These are phyloP conservation scores for Trypethelium eluteriae DNA, from an alignment of 495 filamentous ascomycete species.

Conservation along the genomic window DNA sequence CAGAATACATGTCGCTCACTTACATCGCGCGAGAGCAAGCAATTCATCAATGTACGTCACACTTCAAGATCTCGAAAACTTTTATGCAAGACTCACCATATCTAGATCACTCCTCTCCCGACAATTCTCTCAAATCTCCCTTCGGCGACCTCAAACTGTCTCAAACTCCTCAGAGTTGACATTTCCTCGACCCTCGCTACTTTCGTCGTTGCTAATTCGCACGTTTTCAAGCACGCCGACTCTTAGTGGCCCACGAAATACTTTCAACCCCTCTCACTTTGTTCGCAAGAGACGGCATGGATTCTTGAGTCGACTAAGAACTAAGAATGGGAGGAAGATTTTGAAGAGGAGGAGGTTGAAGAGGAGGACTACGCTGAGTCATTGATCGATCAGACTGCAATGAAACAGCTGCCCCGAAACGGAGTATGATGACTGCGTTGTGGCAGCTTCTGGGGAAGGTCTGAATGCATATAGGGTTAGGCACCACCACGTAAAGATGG, in stretches of 20 bases:
- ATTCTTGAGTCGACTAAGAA: conserved; percentile 53
- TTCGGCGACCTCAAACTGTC: conserved; percentile 30
- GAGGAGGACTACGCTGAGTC: conserved; percentile 55
- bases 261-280: conserved; percentile 58
- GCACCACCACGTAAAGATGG: not conserved
- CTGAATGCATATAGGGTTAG: too few relatives aligned
- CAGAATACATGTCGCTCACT: not conserved
- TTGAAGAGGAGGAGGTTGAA: conserved; percentile 52
- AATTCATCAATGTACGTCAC: not conserved
- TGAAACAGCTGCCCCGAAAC: not conserved
- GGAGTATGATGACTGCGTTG: too few relatives aligned
- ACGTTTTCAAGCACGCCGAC: conserved; percentile 40
- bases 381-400: conserved; percentile 29
- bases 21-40: not conserved
- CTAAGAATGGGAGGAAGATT: conserved; percentile 48
- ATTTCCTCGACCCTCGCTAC: conserved; percentile 31
- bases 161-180: conserved; percentile 20
- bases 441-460: too few relatives aligned
- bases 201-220: conserved; percentile 43
- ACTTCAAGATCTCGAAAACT: not conserved
- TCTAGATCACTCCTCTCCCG: conserved; percentile 28
- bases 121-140: conserved; percentile 33
- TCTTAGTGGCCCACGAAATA: conserved; percentile 47
- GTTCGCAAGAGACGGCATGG: conserved; percentile 67
- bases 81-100: not conserved